Evolutionary conservation across 345 rosid species (phyloP).

Genomic region (Eutrema yunnanense): DNA sequence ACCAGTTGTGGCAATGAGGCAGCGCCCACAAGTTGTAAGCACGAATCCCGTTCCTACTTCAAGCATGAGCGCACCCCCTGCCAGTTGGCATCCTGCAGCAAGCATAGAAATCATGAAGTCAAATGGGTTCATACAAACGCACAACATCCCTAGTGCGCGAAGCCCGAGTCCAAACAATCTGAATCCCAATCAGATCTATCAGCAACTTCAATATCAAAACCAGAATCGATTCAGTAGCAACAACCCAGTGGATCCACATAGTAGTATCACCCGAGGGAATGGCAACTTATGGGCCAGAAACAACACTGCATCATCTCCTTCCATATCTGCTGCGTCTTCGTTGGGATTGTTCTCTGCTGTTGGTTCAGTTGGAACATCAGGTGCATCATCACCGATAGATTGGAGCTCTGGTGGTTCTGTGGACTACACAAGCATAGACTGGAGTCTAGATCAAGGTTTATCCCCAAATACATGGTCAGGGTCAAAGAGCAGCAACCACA

Average conservation of each 20-base stretch:
- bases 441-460: constrained; percentile 65
- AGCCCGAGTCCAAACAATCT: constrained; percentile 38
- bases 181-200: constrained; percentile 46
- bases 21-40: constrained; percentile 56
- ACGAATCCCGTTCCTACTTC: constrained; percentile 42
- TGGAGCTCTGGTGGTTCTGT: constrained; percentile 61
- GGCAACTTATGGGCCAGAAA: constrained; percentile 48
- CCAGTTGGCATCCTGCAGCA: constrained; percentile 45
- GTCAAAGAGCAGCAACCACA: constrained; percentile 22
- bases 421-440: constrained; percentile 70
- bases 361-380: constrained; percentile 51
- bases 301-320: constrained; percentile 37
- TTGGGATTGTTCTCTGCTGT: constrained; percentile 72
- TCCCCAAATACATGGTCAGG: constrained; percentile 41
- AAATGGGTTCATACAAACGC: constrained; percentile 42
- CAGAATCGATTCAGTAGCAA: constrained; percentile 47
- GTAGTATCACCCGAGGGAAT: constrained; percentile 39
- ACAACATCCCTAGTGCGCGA: constrained; percentile 37
- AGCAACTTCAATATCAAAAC: constrained; percentile 51
- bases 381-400: constrained; percentile 61
- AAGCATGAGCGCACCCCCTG: constrained; percentile 43
- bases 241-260: constrained; percentile 36
- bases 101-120: constrained; percentile 49
- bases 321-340: constrained; percentile 70
- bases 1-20: constrained; percentile 56